These are phyloP conservation scores for Suillus subalutaceus DNA, from an alignment of 768 basidiomycete genomes.

Conservation along the genomic window DNA sequence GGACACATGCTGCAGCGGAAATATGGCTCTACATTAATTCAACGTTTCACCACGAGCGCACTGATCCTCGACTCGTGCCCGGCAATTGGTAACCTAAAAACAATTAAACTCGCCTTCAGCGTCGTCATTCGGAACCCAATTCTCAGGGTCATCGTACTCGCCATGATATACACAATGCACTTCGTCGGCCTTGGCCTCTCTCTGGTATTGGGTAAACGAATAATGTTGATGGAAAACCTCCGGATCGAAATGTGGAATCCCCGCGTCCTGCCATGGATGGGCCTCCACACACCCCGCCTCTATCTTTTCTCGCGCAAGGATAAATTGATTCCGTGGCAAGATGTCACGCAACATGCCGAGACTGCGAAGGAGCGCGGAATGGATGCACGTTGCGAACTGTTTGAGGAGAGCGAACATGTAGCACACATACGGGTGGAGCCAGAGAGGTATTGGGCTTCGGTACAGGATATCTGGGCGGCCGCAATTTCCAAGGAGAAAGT, in stretches of 20 bases:
- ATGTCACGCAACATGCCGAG: constrained; percentile 29
- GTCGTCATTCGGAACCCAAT: constrained; percentile 26
- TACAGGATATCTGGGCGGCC: constrained; percentile 24
- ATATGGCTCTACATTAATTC: constrained; percentile 17
- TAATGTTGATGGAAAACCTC: constrained; percentile 9
- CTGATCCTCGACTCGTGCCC: constrained; percentile 30
- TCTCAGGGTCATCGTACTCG: constrained; percentile 16
- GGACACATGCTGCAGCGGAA: constrained; percentile 22
- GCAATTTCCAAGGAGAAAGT: constrained; percentile 16
- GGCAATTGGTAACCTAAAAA: constrained; percentile 14
- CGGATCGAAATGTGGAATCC: constrained; percentile 23
- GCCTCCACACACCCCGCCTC: constrained; percentile 33
- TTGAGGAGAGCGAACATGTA: constrained; percentile 39
- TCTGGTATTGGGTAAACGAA: constrained; percentile 22
- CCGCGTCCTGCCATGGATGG: constrained; percentile 35
- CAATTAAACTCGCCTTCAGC: constrained; percentile 26
- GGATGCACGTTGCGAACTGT: constrained; percentile 31
- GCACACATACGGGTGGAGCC: constrained; percentile 35
- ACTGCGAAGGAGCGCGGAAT: constrained; percentile 26
- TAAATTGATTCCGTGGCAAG: constrained; percentile 29
- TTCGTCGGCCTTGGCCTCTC: constrained; percentile 15
- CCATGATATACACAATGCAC: constrained; percentile 20
- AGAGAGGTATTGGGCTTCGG: constrained; percentile 30
- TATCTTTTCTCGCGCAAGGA: constrained; percentile 40
- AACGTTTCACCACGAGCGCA: constrained; percentile 14